Percentiles rank a stretch among this genome's conserved stretches.
Evolutionary conservation across 805 yeast species (phyloP).

Genomic region (Schizosaccharomyces cryophilus): DNA sequence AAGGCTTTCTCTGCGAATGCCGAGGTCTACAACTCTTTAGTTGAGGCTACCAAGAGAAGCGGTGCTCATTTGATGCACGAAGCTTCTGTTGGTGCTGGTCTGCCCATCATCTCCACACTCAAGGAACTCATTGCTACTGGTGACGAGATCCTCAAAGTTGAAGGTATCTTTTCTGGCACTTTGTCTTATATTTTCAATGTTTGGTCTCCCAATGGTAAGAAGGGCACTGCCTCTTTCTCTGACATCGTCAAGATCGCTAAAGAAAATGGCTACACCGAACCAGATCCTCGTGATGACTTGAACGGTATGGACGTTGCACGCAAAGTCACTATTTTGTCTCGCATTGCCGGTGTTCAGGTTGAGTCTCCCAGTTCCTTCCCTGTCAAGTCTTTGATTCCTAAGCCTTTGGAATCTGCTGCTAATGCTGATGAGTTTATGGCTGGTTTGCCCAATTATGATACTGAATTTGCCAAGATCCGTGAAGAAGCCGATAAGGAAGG

Average conservation of each 20-base stretch:
- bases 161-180: conserved; percentile 93
- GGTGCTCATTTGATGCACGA: conserved; percentile 83
- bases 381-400: conserved; percentile 80
- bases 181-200: conserved; percentile 85
- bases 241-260: conserved; percentile 78
- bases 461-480: conserved; percentile 51
- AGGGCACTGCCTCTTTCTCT: conserved; percentile 40
- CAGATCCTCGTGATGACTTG: conserved; percentile 97
- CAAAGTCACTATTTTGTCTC: conserved; percentile 85
- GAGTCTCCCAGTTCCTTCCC: conserved; percentile 82
- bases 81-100: conserved; percentile 96
- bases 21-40: conserved; percentile 48
- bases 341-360: conserved; percentile 68
- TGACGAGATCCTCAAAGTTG: conserved; percentile 71
- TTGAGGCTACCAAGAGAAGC: conserved; percentile 18
- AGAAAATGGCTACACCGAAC: conserved; percentile 85
- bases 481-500: conserved; percentile 57
- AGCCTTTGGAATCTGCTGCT: conserved; percentile 46
- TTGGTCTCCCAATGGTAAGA: conserved; percentile 24
- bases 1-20: conserved; percentile 77
- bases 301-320: conserved; percentile 97
- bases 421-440: conserved; percentile 27
- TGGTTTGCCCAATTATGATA: conserved; percentile 63
- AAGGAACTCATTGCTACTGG: conserved; percentile 81
- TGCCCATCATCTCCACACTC: conserved; percentile 75